Percentiles rank a stretch among this genome's conserved stretches.
These are phyloP conservation scores for Salix koriyanagi DNA, from an alignment of 345 rosid genomes.

Conservation along the genomic window DNA sequence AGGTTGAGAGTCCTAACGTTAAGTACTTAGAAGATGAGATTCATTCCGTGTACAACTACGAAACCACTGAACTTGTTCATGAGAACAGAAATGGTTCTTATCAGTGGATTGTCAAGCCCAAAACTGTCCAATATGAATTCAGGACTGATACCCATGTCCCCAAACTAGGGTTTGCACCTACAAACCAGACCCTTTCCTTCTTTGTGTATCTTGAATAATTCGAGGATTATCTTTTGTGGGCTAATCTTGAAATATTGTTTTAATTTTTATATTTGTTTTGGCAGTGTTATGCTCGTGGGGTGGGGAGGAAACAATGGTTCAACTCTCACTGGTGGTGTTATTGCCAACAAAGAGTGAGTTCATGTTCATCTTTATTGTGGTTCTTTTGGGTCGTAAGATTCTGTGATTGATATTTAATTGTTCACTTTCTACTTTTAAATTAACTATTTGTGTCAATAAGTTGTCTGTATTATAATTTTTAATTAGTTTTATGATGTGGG, in stretches of 20 bases:
- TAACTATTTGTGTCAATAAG: neutral
- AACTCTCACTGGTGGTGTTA: slow-evolving; percentile 84
- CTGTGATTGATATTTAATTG: neutral
- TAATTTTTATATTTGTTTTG: neutral
- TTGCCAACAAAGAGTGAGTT: slow-evolving; percentile 89
- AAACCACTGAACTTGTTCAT: slow-evolving; percentile 92
- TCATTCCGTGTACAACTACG: slow-evolving; percentile 75
- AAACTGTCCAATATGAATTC: slow-evolving; percentile 81
- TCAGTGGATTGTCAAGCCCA: slow-evolving; percentile 89
- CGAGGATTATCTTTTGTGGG: neutral
- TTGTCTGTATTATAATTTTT: slow-evolving; percentile 4
- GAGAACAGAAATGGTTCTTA: slow-evolving; percentile 72
- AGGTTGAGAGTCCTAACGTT: slow-evolving; percentile 85
- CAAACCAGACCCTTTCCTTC: neutral
- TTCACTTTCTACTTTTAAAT: neutral
- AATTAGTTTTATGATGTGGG: slow-evolving; percentile 4
- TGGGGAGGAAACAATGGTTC: slow-evolving; percentile 98
- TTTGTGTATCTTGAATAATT: neutral
- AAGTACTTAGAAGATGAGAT: slow-evolving; percentile 80
- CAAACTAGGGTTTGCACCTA: slow-evolving; percentile 65
- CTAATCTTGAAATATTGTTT: neutral
- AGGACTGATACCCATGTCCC: slow-evolving; percentile 73
- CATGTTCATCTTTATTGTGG: neutral
- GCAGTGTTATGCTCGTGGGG: slow-evolving; percentile 93
- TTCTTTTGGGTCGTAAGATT: neutral